Base-by-base conservation (phyloP, 768 basidiomycete species). In the Hericium alpestre region DNA sequence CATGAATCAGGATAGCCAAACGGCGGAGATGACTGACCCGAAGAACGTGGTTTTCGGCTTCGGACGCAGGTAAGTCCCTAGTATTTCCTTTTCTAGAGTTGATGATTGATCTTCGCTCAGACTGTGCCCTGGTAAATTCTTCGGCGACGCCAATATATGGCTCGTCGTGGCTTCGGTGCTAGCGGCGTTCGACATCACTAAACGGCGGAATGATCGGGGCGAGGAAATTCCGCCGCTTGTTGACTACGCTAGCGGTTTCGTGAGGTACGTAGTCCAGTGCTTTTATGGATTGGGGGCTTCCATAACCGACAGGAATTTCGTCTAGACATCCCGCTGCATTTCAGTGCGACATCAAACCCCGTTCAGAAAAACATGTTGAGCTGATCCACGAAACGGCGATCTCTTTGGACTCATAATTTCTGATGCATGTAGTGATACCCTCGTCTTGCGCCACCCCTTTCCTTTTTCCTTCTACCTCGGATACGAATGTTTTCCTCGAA, bases 281-380 rank as follows among this genome's bases (percentile, higher is more conserved):
- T 23, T 9, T 27, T 20, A 20, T 38, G 47, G 15, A 10, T 10
- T 32, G 7, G n/a, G 22, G 20, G 8, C 32, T 32, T 40, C 15
- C n/a, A 61, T 9, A 4, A 11, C 20, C 37, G 20, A 41, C 18
- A 4, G 18, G 5, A 27, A 13, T 48, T 4, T n/a, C 22, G 15
- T 16, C 5, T 13, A 66, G 65, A 27, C 63, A 62, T 25, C 65
- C 65, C 11, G 58, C 56, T 16, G 63, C 61, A 22, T 65, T 64
- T 38, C 55, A 57, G 15, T 66, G 64, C 50, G 51, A 55, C 18
- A 62, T 66, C 47, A 58, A 50, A 37, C 64, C 65, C 15, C 61
- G 65, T 16, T 65, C 65, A 4, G 25, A 15, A 39, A n/a, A n/a
- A 22, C 38, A 57, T 40, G 54, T 47, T 1, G 51, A 41, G 22